phyloP scores from a whole-genome alignment of 495 filamentous ascomycete genomes.

The Penicillium maclennaniae region DNA sequence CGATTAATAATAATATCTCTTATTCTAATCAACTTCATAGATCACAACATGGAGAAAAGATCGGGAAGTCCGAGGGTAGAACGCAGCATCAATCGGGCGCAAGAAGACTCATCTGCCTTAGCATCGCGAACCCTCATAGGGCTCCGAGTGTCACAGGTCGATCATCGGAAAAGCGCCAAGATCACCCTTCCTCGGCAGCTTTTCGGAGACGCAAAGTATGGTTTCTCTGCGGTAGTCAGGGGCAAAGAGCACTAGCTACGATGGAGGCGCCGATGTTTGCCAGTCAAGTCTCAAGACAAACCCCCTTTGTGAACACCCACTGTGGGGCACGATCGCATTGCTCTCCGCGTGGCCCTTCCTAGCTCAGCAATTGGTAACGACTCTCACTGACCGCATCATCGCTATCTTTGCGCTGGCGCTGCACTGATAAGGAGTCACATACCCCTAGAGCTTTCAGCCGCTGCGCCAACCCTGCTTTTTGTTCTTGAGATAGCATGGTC shows the following conservation, averaged over 20 bases:
- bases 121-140: background rate
- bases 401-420: slow-evolving; percentile 5
- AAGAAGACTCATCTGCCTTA: slow-evolving; percentile 14
- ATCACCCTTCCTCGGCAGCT: background rate
- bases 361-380: slow-evolving; percentile 10
- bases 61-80: background rate
- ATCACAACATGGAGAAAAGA: background rate
- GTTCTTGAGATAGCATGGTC: background rate
- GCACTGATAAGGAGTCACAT: slow-evolving; percentile 16
- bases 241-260: background rate
- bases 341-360: slow-evolving; percentile 5
- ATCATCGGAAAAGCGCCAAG: slow-evolving; percentile 4
- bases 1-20: background rate
- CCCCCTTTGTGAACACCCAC: slow-evolving; percentile 6
- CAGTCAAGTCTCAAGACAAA: background rate
- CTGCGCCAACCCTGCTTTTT: background rate
- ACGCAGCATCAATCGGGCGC: slow-evolving; percentile 1
- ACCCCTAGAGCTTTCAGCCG: background rate
- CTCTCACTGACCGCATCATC: slow-evolving; percentile 1
- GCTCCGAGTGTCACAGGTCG: background rate
- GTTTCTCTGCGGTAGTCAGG: background rate
- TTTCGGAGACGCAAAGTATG: background rate
- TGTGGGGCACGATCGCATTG: slow-evolving; percentile 9
- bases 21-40: background rate
- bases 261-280: slow-evolving; percentile 6